Base-by-base conservation (phyloP, 805 yeast species). In the Starmera caribaea region DNA sequence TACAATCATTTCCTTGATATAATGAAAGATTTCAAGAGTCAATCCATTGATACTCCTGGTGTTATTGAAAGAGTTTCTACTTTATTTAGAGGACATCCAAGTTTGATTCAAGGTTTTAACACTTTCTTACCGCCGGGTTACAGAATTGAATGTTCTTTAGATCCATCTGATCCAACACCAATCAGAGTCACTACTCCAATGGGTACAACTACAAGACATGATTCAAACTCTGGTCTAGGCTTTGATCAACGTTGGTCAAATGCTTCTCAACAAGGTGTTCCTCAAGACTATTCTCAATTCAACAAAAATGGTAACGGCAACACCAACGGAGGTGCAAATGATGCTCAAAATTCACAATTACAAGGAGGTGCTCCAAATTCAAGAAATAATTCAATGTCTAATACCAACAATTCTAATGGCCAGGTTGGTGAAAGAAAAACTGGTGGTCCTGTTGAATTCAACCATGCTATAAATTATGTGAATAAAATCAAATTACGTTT, bases 1-100 rank as follows among this genome's bases (percentile, higher is more conserved):
- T 92, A 92, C 69, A 92, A 92, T 61, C 88, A 85, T 60, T 92
- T 94, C 55, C 71, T 92, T 55, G 99, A 92, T 58, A 90, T 92
- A 47, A 92, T 92, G 99, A 94, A 94, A 66, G 99, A 94, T 58
- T 94, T 92, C 68, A 94, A 94, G 67, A 81, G 94, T 39, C 97
- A 90, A 65, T 77, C 78, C 45, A 89, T 92, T 52, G 97, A 92
- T 59, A 92, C 99, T 0, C 98, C 97, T 0, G 99, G 97, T 30
- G 99, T 92, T 26, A 92, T 92, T 57, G 96, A 90, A 59, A 71
- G 98, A 42, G 98, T 92, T 1, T 86, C 96, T 0, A 74, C 83
- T 2, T 66, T 92, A 41, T 92, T 92, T 60, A 76, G 89, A 46
- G 97, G 97, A 12, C 96, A 88, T 60, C 96, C 96, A 2, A 77